A percentile compares a stretch with the other conserved stretches of the same genome.
phyloP scores from a whole-genome alignment of 352 stramenopile species.

The Phytophthora vignae region DNA sequence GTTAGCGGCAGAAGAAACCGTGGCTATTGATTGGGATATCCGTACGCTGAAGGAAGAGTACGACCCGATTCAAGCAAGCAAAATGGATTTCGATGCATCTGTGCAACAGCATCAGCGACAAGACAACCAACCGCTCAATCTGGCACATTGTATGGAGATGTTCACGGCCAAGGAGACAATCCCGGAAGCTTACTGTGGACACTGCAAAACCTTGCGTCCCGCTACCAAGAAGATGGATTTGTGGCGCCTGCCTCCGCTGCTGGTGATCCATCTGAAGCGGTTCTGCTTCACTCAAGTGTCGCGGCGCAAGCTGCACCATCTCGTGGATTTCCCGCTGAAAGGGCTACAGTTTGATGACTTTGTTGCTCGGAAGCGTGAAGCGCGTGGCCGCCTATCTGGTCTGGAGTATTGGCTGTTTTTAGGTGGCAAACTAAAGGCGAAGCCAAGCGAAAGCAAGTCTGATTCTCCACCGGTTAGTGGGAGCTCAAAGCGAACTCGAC shows the following conservation, averaged over 20 bases:
- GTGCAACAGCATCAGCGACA: slow-evolving; percentile 71
- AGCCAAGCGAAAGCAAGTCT: slow-evolving; percentile 12
- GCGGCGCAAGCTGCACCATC: slow-evolving; percentile 95
- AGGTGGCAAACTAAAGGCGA: slow-evolving; percentile 66
- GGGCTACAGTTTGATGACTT: slow-evolving; percentile 91
- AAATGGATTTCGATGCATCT: slow-evolving; percentile 73
- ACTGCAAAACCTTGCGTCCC: slow-evolving; percentile 91
- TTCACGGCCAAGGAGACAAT: slow-evolving; percentile 88
- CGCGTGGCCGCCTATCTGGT: slow-evolving; percentile 51
- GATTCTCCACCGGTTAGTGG: slow-evolving; percentile 15
- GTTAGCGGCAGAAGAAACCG: slow-evolving; percentile 78
- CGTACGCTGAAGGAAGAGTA: slow-evolving; percentile 88
- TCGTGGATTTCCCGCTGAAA: slow-evolving; percentile 96
- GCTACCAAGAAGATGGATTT: slow-evolving; percentile 97
- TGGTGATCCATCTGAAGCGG: slow-evolving; percentile 99
- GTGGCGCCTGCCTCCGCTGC: slow-evolving; percentile 96
- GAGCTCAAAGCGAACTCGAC: slow-evolving; percentile 12
- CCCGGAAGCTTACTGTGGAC: slow-evolving; percentile 81
- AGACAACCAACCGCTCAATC: slow-evolving; percentile 83
- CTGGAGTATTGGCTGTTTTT: slow-evolving; percentile 81
- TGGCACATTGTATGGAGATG: slow-evolving; percentile 87
- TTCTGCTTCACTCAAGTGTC: slow-evolving; percentile 97
- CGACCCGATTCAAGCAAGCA: slow-evolving; percentile 85
- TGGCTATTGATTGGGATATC: slow-evolving; percentile 93
- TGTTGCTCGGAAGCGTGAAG: slow-evolving; percentile 68